phyloP scores from a whole-genome alignment of 2,329 filamentous ascomycete species.

The Curvularia verruculosa region DNA sequence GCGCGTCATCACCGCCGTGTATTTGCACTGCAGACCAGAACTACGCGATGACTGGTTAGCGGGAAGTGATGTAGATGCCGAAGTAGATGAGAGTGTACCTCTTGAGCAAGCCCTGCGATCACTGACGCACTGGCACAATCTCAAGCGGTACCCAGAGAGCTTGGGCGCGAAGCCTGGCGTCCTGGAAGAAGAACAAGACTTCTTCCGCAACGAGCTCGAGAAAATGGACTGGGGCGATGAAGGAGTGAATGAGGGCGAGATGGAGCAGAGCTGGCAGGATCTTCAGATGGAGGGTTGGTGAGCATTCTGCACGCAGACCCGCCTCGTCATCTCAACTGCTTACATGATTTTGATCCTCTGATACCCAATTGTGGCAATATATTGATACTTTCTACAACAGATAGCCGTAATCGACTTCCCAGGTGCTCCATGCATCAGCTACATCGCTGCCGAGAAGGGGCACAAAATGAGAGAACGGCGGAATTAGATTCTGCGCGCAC shows the following conservation, averaged over 20 bases:
- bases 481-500: constrained; percentile 7
- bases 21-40: constrained; percentile 90
- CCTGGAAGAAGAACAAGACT: constrained; percentile 55
- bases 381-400: constrained; percentile 17
- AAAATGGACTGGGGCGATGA: constrained; percentile 55
- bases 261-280: constrained; percentile 32
- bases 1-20: constrained; percentile 97
- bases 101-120: constrained; percentile 88
- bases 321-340: neutral
- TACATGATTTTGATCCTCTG: neutral
- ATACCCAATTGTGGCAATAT: neutral
- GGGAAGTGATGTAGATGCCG: constrained; percentile 87
- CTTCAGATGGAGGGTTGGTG: constrained; percentile 41
- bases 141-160: constrained; percentile 78
- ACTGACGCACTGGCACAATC: constrained; percentile 93
- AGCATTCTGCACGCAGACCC: constrained; percentile 13
- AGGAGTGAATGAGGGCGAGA: constrained; percentile 30
- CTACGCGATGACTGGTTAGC: constrained; percentile 94
- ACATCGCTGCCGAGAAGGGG: constrained; percentile 11
- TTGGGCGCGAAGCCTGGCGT: constrained; percentile 62
- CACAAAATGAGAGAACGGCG: constrained; percentile 4
- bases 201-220: constrained; percentile 57
- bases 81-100: constrained; percentile 90
- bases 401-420: constrained; percentile 4
- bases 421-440: neutral